Evolutionary conservation across 768 basidiomycete species (phyloP).

Genomic region (Tulasnella calospora): DNA sequence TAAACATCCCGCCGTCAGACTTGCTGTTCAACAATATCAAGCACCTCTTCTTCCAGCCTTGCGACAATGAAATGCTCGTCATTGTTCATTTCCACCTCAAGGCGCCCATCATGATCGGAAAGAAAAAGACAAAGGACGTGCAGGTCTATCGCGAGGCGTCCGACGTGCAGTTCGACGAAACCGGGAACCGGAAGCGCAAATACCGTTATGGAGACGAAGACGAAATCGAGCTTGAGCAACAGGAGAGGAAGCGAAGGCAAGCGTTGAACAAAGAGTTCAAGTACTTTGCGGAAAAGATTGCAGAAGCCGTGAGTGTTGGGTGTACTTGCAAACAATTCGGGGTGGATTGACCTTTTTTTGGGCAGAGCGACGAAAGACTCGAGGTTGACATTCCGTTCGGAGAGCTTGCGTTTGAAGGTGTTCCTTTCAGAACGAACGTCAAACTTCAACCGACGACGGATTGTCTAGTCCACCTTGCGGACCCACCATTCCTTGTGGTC

Average conservation of each 20-base stretch:
- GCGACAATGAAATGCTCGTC: constrained; percentile 91
- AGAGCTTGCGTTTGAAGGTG: constrained; percentile 94
- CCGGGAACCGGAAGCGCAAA: constrained; percentile 96
- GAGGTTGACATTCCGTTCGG: constrained; percentile 97
- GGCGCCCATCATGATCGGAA: constrained; percentile 96
- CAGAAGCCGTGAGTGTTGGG: constrained; percentile 65
- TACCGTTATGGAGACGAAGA: constrained; percentile 98
- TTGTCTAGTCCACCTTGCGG: constrained; percentile 90
- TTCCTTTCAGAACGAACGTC: constrained; percentile 91
- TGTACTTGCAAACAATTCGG: not conserved
- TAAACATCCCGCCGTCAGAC: constrained; percentile 47
- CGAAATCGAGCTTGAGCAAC: constrained; percentile 97
- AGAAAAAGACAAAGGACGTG: constrained; percentile 97
- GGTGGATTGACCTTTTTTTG: too few species aligned
- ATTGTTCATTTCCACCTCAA: constrained; percentile 91
- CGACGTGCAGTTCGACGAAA: constrained; percentile 97
- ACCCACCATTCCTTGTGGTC: constrained; percentile 92
- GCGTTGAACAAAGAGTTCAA: constrained; percentile 93
- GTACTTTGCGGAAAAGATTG: constrained; percentile 84
- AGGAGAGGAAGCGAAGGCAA: constrained; percentile 84
- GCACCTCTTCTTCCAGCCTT: constrained; percentile 98
- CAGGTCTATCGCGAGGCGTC: constrained; percentile 98
- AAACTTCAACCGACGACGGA: constrained; percentile 95
- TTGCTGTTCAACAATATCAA: constrained; percentile 95
- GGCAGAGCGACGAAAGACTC: constrained; percentile 72